A percentile compares a stretch with the other conserved stretches of the same genome.
These are phyloP conservation scores for Perilla frutescens DNA, from an alignment of 257 asterid genomes.

Conservation along the genomic window DNA sequence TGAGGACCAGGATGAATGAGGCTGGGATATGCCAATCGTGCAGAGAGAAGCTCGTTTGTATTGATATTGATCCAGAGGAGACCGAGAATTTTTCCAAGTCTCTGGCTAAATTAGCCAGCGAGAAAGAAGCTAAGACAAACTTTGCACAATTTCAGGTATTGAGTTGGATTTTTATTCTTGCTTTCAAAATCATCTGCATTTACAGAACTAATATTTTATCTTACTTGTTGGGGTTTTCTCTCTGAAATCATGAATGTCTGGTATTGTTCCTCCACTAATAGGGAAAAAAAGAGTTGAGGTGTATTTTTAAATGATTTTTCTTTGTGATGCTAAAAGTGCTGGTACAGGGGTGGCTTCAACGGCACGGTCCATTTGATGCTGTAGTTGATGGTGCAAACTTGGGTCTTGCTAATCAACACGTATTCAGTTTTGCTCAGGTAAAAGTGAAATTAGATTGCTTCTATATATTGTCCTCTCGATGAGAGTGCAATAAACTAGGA, in stretches of 20 bases:
- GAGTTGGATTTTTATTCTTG: constrained; percentile 24
- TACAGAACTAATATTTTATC: background rate
- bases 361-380: constrained; percentile 92
- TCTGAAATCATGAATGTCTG: background rate
- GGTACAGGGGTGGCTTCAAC: constrained; percentile 85
- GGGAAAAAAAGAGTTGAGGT: background rate
- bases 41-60: constrained; percentile 79
- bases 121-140: constrained; percentile 64
- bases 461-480: background rate
- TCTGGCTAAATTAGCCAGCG: constrained; percentile 64
- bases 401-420: constrained; percentile 60
- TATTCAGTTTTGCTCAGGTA: constrained; percentile 71
- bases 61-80: constrained; percentile 95
- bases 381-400: constrained; percentile 85
- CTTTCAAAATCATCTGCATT: constrained; percentile 17
- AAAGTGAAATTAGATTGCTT: constrained; percentile 4
- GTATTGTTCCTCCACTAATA: background rate
- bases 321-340: constrained; percentile 37
- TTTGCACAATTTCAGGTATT: constrained; percentile 79
- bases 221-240: background rate
- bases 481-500: constrained; percentile 5
- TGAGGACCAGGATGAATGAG: constrained; percentile 63
- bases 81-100: constrained; percentile 78
- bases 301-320: background rate
- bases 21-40: constrained; percentile 76